Base-by-base conservation (phyloP, 805 yeast species). In the Komagataella ulmi region DNA sequence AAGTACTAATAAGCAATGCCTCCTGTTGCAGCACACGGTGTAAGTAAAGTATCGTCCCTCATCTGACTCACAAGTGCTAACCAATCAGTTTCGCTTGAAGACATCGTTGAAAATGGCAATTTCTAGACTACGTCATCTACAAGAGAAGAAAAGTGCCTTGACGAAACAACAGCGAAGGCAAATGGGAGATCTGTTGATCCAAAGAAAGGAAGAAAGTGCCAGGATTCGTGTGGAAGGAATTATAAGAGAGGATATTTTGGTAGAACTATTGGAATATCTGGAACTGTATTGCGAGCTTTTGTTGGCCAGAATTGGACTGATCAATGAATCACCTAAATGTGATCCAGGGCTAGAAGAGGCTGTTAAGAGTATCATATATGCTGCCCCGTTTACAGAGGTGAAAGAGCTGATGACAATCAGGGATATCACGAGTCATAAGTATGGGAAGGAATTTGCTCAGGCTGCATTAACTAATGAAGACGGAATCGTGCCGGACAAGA, bases 221-320 rank as follows among this genome's bases (percentile, higher is more conserved):
- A 76, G 76, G 52, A 88, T 88, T 52, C 67, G 95, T 49, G 91
- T 87, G 3, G 97, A 88, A 62, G 85, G 85, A 58, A 78, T 88
- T 52, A 85, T 89, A 36, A 74, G 90, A 43, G 91, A 87, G 57
- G 97, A 88, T 61, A 78, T 86, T 36, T 79, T 82, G 59, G 77
- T 85, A 19, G 96, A 88, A 66, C 69, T 88, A 21, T 68, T 88
- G 51, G 96, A 89, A 63, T 77, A 79, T 48, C 65, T 88, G 48
- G 96, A 89, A 65, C 68, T 89, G 17, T 87, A 87, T 62, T 83
- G 96, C 60, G 96, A 89, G 65, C 69, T 88, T 3, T 63, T 87
- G 18, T 73, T 85, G 49, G 96, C 96, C 0, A 71, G 97, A 53
- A 76, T 85, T 10, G 75, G 81, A 14, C 69, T 87, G 19, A 61